Conservation (phyloP, 768 basidiomycete species). For the Pleurotus giganteus region DNA sequence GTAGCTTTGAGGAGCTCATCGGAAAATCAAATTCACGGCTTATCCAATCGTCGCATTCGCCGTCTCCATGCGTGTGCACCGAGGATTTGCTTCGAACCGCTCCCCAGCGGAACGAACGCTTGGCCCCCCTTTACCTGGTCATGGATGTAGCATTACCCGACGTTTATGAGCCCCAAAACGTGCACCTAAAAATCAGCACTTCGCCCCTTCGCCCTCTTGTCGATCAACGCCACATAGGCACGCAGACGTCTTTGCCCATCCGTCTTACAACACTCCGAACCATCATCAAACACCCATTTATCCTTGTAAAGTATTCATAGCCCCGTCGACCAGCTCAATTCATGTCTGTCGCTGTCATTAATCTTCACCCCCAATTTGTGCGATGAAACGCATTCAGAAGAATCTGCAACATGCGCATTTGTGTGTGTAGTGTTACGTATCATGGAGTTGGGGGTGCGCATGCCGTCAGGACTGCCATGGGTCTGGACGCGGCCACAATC, state of each 20-base stretch:
- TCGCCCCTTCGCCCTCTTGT: neutral
- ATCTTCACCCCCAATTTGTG: neutral
- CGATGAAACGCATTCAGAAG: slow-evolving; percentile 6
- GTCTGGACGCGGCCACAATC: neutral
- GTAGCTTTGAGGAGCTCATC: neutral
- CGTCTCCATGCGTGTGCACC: neutral
- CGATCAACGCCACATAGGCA: slow-evolving; percentile 10
- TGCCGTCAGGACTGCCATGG: slow-evolving; percentile 2
- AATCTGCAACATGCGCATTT: neutral
- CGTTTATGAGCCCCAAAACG: slow-evolving; percentile 9
- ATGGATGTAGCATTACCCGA: neutral
- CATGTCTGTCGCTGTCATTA: neutral
- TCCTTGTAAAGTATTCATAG: slow-evolving; percentile 2
- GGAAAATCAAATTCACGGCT: neutral
- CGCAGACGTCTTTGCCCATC: neutral
- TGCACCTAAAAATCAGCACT: neutral
- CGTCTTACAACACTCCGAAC: neutral
- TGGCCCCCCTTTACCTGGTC: neutral
- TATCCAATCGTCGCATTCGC: neutral
- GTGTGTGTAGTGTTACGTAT: neutral
- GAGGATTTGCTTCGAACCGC: neutral
- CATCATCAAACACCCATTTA: slow-evolving; percentile 4
- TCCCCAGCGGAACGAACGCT: neutral
- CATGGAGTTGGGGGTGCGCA: neutral
- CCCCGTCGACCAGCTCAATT: neutral